Conservation (phyloP, 169 alveolate genomes). For the Eimeria acervulina region DNA sequence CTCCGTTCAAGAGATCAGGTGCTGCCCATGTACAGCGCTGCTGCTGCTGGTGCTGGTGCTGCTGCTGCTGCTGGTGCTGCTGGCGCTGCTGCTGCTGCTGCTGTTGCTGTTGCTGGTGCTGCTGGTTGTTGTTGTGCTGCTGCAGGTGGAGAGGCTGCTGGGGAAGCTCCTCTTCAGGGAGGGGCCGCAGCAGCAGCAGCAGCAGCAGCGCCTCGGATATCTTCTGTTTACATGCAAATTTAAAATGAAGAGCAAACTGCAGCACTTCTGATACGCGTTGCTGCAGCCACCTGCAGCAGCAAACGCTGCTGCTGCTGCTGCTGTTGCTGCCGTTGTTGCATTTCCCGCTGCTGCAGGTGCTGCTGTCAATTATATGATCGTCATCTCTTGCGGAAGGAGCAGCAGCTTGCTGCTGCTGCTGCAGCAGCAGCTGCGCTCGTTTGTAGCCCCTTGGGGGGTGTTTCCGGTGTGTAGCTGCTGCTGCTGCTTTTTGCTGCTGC, state of each 20-base stretch:
- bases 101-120: conserved; percentile 25
- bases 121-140: background rate
- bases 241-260: background rate
- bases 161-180: background rate
- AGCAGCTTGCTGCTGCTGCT: background rate
- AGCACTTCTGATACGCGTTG: background rate
- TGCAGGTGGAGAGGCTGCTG: conserved; percentile 5
- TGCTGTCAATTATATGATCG: background rate
- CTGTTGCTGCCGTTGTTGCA: conserved; percentile 47
- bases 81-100: background rate
- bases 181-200: conserved; percentile 40
- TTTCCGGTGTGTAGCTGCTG: background rate
- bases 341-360: background rate
- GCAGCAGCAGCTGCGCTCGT: conserved; percentile 18
- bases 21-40: background rate
- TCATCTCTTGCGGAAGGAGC: background rate
- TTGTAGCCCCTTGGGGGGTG: background rate
- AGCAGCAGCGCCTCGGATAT: background rate
- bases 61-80: background rate
- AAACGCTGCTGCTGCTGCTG: conserved; percentile 23
- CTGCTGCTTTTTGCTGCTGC: conserved; percentile 8
- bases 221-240: background rate
- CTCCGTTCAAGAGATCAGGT: background rate
- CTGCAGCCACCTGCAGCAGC: conserved; percentile 38
- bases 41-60: conserved; percentile 65